A percentile compares a stretch with the other conserved stretches of the same genome.
These are phyloP conservation scores for Ensete glaucum DNA, from an alignment of 176 grass and related monocot genomes.

Conservation along the genomic window DNA sequence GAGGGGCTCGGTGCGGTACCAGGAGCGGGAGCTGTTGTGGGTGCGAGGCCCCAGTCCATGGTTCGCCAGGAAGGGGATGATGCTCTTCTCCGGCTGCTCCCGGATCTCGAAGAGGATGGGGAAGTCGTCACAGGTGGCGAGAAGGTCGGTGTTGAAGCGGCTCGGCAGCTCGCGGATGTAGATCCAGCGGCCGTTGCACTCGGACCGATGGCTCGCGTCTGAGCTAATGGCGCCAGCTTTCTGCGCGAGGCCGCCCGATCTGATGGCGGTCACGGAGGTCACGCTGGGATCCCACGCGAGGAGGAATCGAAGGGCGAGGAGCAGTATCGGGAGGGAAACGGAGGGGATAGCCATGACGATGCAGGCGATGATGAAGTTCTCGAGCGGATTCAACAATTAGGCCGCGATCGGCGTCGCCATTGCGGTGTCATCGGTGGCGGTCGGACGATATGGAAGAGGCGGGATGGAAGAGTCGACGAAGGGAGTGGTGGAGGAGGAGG, in stretches of 20 bases:
- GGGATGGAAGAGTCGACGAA: no score
- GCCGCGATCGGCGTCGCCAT: not conserved
- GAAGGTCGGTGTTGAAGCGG: slow-evolving; percentile 50
- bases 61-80: slow-evolving; percentile 43
- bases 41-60: slow-evolving; percentile 61
- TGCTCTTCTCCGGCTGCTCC: slow-evolving; percentile 8
- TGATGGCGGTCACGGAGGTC: not conserved
- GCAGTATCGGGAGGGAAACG: no score
- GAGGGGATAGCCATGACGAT: not conserved
- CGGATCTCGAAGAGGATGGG: slow-evolving; percentile 48
- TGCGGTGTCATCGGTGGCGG: not conserved
- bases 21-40: slow-evolving; percentile 34
- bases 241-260: no score
- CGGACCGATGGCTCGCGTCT: no score
- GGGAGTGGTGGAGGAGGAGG: no score
- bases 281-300: not conserved
- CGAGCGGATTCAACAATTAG: not conserved
- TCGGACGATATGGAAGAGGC: no score
- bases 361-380: not conserved
- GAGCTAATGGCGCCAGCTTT: no score
- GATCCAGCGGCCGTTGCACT: slow-evolving; percentile 43
- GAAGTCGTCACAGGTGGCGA: slow-evolving; percentile 35
- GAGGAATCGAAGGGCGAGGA: not conserved
- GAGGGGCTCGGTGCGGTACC: slow-evolving; percentile 57
- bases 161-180: slow-evolving; percentile 36